Base-by-base conservation (phyloP, 768 basidiomycete genomes). In the Hypholoma sublateritium region DNA sequence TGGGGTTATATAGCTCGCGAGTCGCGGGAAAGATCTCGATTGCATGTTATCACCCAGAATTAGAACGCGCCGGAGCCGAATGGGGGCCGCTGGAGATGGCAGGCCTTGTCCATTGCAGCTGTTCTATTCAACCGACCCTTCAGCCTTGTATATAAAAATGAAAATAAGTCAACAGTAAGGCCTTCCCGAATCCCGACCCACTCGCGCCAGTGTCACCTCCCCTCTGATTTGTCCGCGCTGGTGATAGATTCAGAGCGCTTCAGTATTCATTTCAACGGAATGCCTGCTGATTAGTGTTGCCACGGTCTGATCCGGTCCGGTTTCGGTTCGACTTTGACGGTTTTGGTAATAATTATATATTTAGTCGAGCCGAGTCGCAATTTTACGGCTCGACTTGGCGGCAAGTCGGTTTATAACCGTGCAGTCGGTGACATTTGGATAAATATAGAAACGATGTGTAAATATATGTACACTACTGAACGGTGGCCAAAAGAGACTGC, bases 241-340 rank as follows among this genome's bases (percentile, higher is more conserved):
- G 58, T 55, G 58, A 64, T 65, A 55, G 55, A 59, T 58, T 61
- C 59, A 57, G 56, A 53, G 58, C 53, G 53, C 56, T 44, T 58
- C 55, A 47, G 57, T 53, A 39, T 43, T 51, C 54, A 51, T 57
- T 45, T 34, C 5, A 32, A 37, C 59, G 35, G 32, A 35, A 83
- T 83, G 82, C 81, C 80, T 63, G 72, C 76, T n/a, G n/a, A n/a
- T n/a, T n/a, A n/a, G n/a, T n/a, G n/a, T n/a, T n/a, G n/a, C n/a
- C n/a, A n/a, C n/a, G n/a, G n/a, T n/a, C n/a, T n/a, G n/a, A n/a
- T n/a, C n/a, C n/a, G n/a, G n/a, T n/a, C n/a, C n/a, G n/a, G n/a
- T n/a, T n/a, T n/a, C n/a, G n/a, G n/a, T n/a, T n/a, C n/a, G n/a
- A n/a, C n/a, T n/a, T n/a, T n/a, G n/a, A n/a, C n/a, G n/a, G n/a